A percentile compares a stretch with the other conserved stretches of the same genome.
Evolutionary conservation across 164 flowering plant genomes (phyloP).

Genomic region (Hamamelis virginiana): DNA sequence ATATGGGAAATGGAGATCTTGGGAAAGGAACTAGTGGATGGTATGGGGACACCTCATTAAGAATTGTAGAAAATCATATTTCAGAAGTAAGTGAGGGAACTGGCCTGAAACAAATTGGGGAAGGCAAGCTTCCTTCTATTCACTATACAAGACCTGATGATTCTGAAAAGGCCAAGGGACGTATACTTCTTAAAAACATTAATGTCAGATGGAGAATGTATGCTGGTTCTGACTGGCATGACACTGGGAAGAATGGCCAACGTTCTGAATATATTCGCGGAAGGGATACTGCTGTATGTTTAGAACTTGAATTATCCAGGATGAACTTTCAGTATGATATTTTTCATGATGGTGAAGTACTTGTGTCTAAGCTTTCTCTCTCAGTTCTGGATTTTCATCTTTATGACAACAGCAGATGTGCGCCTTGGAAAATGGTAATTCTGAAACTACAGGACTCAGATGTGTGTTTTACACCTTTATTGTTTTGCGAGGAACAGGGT

Average conservation of each 20-base stretch:
- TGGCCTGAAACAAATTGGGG: slow-evolving; percentile 21
- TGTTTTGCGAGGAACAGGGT: background rate
- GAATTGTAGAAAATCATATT: slow-evolving; percentile 72
- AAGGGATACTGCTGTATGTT: slow-evolving; percentile 59
- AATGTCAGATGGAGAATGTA: slow-evolving; percentile 75
- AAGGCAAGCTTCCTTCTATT: slow-evolving; percentile 20
- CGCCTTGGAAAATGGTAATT: slow-evolving; percentile 91
- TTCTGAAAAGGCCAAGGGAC: slow-evolving; percentile 41
- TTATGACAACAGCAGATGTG: slow-evolving; percentile 68
- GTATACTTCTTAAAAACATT: slow-evolving; percentile 59
- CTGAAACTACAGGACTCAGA: slow-evolving; percentile 1
- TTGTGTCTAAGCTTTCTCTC: slow-evolving; percentile 63
- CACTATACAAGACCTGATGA: slow-evolving; percentile 25
- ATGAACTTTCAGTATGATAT: slow-evolving; percentile 57
- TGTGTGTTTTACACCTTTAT: background rate
- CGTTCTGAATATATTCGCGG: slow-evolving; percentile 21
- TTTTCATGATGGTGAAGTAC: slow-evolving; percentile 63
- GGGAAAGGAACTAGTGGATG: slow-evolving; percentile 56
- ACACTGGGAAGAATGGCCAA: slow-evolving; percentile 21
- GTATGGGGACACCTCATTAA: slow-evolving; percentile 60
- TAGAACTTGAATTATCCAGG: slow-evolving; percentile 69
- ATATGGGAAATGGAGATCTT: slow-evolving; percentile 20
- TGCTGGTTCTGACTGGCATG: slow-evolving; percentile 83
- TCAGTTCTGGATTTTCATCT: slow-evolving; percentile 72
- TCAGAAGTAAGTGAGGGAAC: slow-evolving; percentile 28